Evolutionary conservation across 306 rosid genomes (phyloP).

Genomic region (Sindora glabra): DNA sequence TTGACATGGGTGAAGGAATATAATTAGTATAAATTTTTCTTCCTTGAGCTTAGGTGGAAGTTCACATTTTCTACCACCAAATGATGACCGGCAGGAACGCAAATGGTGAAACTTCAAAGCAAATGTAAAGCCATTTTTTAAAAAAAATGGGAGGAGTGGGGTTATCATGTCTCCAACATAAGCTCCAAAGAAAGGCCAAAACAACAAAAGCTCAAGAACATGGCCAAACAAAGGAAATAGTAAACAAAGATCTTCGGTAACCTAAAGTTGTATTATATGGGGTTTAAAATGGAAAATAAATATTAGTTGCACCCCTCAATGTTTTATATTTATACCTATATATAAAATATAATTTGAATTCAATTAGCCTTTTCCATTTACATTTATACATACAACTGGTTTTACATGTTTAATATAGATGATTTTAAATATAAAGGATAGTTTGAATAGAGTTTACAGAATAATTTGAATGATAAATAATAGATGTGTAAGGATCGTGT

Average conservation of each 20-base stretch:
- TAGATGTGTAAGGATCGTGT: too few species aligned
- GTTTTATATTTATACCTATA: too few species aligned
- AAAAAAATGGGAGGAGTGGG: slow-evolving; percentile 45
- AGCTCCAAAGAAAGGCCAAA: slow-evolving; percentile 28
- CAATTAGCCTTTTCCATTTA: too few species aligned
- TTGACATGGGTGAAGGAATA: slow-evolving; percentile 68
- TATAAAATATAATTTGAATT: too few species aligned
- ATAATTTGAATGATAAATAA: too few species aligned
- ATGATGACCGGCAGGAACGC: slow-evolving; percentile 76
- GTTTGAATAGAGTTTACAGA: too few species aligned
- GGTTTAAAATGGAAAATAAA: slow-evolving; percentile 19
- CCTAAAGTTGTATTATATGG: slow-evolving; percentile 47
- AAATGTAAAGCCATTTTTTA: slow-evolving; percentile 7
- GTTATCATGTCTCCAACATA: slow-evolving; percentile 44
- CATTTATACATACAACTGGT: too few species aligned
- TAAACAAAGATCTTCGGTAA: slow-evolving; percentile 33
- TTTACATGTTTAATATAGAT: too few species aligned
- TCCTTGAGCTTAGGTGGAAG: slow-evolving; percentile 49
- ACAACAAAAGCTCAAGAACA: slow-evolving; percentile 11
- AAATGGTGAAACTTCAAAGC: slow-evolving; percentile 67
- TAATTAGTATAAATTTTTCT: slow-evolving; percentile 14
- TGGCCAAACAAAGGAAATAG: slow-evolving; percentile 29
- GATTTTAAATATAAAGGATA: too few species aligned
- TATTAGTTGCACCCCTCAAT: too few species aligned
- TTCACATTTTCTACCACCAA: slow-evolving; percentile 46